phyloP scores from a whole-genome alignment of 2,329 filamentous ascomycete genomes.

The Monosporascus ibericus region DNA sequence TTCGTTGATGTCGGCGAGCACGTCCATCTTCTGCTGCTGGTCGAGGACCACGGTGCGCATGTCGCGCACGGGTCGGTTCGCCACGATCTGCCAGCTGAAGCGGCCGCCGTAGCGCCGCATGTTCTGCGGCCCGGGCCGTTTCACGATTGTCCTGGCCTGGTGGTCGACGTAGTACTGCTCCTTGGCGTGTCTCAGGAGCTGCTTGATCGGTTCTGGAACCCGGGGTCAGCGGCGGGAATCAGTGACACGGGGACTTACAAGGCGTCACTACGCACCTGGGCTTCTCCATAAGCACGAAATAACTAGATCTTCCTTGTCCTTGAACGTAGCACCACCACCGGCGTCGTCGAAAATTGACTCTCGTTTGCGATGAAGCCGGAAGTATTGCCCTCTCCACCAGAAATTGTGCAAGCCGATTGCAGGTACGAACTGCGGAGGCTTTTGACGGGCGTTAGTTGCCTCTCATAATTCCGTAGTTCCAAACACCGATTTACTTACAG shows the following conservation, averaged over 20 bases:
- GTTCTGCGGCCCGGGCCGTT: conserved; percentile 43
- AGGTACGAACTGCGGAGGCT: conserved; percentile 47
- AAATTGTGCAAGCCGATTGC: conserved; percentile 48
- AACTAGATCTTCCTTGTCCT: conserved; percentile 45
- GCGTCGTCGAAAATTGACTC: conserved; percentile 34
- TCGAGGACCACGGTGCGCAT: conserved; percentile 74
- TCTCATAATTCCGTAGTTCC: not conserved
- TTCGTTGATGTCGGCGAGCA: conserved; percentile 70
- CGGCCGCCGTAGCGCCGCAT: conserved; percentile 38
- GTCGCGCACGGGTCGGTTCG: conserved; percentile 59
- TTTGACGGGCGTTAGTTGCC: conserved; percentile 1
- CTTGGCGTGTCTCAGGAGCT: conserved; percentile 48
- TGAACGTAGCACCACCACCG: conserved; percentile 32
- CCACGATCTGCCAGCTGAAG: conserved; percentile 49
- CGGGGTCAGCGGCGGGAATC: conserved; percentile 1
- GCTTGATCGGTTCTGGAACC: conserved; percentile 44
- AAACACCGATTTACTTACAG: conserved; percentile 25
- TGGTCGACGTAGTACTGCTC: conserved; percentile 45
- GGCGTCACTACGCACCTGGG: conserved; percentile 19
- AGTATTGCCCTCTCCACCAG: conserved; percentile 48
- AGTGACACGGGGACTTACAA: not conserved
- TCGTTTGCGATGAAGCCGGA: conserved; percentile 39
- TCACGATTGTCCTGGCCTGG: conserved; percentile 52
- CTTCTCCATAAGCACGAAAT: conserved; percentile 50
- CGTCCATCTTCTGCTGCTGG: conserved; percentile 54